Percentiles rank a stretch among this genome's conserved stretches.
These are phyloP conservation scores for Pythium rishiriense DNA, from an alignment of 352 stramenopile species.

Conservation along the genomic window DNA sequence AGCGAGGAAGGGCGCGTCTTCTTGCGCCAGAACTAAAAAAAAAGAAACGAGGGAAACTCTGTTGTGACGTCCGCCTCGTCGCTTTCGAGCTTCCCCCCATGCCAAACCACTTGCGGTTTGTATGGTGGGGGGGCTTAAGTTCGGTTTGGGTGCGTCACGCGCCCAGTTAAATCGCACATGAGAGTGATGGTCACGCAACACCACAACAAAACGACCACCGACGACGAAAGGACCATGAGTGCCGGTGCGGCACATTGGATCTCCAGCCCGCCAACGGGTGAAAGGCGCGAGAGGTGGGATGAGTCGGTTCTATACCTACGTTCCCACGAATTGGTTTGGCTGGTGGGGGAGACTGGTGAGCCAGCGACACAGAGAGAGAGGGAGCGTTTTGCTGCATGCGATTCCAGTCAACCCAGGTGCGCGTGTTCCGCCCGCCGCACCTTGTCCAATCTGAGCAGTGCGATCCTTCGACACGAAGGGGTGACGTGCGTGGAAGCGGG, in stretches of 20 bases:
- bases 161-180: constrained; percentile 5
- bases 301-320: too few species aligned
- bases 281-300: too few species aligned
- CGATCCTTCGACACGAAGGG: neutral
- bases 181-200: constrained; percentile 15
- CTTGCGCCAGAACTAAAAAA: constrained; percentile 17
- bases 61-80: constrained; percentile 30
- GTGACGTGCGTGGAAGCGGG: constrained; percentile 5
- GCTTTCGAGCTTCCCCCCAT: constrained; percentile 20
- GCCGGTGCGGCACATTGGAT: neutral
- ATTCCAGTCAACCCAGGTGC: too few species aligned
- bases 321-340: too few species aligned
- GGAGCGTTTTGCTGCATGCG: too few species aligned
- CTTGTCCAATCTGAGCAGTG: neutral
- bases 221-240: neutral
- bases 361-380: too few species aligned
- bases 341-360: too few species aligned
- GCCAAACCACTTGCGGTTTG: constrained; percentile 3
- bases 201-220: neutral
- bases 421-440: too few species aligned
- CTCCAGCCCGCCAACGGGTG: neutral
- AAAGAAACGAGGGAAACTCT: constrained; percentile 13
- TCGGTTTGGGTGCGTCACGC: constrained; percentile 21
- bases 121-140: constrained; percentile 17
- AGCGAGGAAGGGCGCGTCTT: neutral